phyloP scores from a whole-genome alignment of 2,329 filamentous ascomycete genomes.

The Thyridium curvatum region DNA sequence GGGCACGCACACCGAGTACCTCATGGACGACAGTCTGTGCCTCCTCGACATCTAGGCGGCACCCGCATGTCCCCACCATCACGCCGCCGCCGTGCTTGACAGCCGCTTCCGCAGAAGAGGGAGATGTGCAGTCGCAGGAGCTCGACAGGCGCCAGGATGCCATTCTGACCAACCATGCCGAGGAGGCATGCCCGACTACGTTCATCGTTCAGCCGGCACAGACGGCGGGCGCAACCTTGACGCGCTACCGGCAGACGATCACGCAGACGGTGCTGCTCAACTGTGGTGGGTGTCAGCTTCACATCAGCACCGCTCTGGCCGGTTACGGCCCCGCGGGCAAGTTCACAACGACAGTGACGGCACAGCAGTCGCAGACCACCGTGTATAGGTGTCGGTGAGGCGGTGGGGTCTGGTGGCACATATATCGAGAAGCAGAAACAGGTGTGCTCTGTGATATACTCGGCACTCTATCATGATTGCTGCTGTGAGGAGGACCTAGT shows the following conservation, averaged over 20 bases:
- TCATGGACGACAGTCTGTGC: neutral
- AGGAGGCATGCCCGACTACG: constrained; percentile 16
- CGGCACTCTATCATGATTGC: no score
- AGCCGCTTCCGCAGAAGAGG: neutral
- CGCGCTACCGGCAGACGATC: constrained; percentile 10
- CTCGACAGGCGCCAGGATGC: constrained; percentile 5
- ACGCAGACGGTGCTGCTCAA: constrained; percentile 12
- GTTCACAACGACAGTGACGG: constrained; percentile 14
- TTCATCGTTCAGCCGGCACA: constrained; percentile 11
- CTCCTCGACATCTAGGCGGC: neutral
- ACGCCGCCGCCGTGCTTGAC: neutral
- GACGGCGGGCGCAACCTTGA: constrained; percentile 13
- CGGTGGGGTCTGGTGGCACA: no score
- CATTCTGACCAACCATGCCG: constrained; percentile 6
- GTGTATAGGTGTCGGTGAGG: constrained; percentile 13
- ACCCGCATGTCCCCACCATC: neutral
- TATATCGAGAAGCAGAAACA: no score
- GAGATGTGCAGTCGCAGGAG: neutral
- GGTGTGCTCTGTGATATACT: no score
- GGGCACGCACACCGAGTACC: neutral
- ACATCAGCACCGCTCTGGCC: constrained; percentile 13
- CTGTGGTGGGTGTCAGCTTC: constrained; percentile 14
- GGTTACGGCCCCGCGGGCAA: constrained; percentile 14
- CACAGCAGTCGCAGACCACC: constrained; percentile 12
- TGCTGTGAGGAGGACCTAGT: no score